These are phyloP conservation scores for Immersiella caudata DNA, from an alignment of 495 filamentous ascomycete species.

Conservation along the genomic window DNA sequence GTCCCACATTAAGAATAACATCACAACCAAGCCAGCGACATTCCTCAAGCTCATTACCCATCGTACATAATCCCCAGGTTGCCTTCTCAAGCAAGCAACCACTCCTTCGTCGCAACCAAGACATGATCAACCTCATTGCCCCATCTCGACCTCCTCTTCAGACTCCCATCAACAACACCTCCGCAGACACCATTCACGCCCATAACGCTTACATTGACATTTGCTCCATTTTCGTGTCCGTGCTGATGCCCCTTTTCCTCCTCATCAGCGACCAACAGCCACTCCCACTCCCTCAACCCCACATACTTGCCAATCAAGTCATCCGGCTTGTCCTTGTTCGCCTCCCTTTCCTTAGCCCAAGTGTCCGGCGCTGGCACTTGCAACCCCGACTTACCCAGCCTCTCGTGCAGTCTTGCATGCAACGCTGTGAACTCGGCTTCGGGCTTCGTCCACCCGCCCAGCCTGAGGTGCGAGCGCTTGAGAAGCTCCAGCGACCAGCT, in stretches of 20 bases:
- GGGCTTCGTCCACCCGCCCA: conserved; percentile 40
- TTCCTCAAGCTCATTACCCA: neutral
- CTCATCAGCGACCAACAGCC: conserved; percentile 17
- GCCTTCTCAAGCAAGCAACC: conserved; percentile 17
- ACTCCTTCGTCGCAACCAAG: conserved; percentile 23
- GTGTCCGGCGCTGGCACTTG: conserved; percentile 23
- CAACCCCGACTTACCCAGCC: conserved; percentile 22
- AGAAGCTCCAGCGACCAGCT: conserved; percentile 56
- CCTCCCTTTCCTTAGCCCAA: conserved; percentile 22
- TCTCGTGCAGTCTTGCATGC: conserved; percentile 17
- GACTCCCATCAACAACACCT: neutral
- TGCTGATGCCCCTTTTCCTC: conserved; percentile 3
- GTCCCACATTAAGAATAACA: neutral
- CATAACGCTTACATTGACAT: neutral
- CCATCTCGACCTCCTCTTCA: conserved; percentile 11
- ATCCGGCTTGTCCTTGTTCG: conserved; percentile 24
- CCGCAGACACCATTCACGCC: neutral
- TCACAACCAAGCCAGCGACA: neutral
- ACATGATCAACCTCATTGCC: conserved; percentile 21
- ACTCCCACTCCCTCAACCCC: conserved; percentile 28
- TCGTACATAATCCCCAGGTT: neutral
- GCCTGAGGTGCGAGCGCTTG: conserved; percentile 45
- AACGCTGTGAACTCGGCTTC: conserved; percentile 28
- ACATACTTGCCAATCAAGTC: conserved; percentile 34
- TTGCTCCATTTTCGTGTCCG: conserved; percentile 1